Percentiles rank a stretch among this genome's conserved stretches.
Conservation (phyloP, 2,329 filamentous ascomycete species). For the Juglanconis sp. region DNA sequence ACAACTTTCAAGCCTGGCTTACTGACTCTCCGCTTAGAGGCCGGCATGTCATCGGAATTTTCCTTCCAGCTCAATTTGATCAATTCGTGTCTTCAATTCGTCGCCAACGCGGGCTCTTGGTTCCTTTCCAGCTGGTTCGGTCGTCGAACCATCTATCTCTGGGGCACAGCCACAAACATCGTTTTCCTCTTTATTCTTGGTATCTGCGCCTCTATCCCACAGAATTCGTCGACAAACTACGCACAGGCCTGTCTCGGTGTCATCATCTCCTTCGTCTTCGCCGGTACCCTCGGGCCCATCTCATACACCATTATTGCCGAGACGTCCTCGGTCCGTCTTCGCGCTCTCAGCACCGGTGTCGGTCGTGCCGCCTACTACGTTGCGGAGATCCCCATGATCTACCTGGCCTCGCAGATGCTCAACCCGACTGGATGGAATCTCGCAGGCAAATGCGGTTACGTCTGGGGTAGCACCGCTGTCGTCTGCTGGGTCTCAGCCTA, state of each 20-base stretch:
- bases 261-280: conserved; percentile 64
- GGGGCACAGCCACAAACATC: conserved; percentile 53
- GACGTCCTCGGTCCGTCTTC: conserved; percentile 61
- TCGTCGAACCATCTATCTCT: conserved; percentile 60
- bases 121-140: conserved; percentile 34
- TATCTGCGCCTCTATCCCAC: conserved; percentile 50
- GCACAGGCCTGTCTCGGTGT: conserved; percentile 62
- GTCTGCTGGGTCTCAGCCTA: conserved; percentile 39
- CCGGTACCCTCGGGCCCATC: conserved; percentile 58
- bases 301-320: conserved; percentile 68
- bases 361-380: conserved; percentile 63
- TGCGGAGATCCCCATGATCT: conserved; percentile 64
- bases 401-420: conserved; percentile 58
- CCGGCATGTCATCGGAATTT: conserved; percentile 15
- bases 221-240: conserved; percentile 38
- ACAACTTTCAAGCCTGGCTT: neutral
- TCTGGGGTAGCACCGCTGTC: conserved; percentile 42
- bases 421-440: conserved; percentile 47
- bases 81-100: conserved; percentile 17
- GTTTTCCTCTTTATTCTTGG: conserved; percentile 55
- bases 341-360: conserved; percentile 63
- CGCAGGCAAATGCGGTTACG: conserved; percentile 43
- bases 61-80: conserved; percentile 19
- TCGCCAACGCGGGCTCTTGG: conserved; percentile 26
- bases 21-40: conserved; percentile 3